phyloP scores from a whole-genome alignment of 1,284 basidiomycete species.

The Mixia osmundae region DNA sequence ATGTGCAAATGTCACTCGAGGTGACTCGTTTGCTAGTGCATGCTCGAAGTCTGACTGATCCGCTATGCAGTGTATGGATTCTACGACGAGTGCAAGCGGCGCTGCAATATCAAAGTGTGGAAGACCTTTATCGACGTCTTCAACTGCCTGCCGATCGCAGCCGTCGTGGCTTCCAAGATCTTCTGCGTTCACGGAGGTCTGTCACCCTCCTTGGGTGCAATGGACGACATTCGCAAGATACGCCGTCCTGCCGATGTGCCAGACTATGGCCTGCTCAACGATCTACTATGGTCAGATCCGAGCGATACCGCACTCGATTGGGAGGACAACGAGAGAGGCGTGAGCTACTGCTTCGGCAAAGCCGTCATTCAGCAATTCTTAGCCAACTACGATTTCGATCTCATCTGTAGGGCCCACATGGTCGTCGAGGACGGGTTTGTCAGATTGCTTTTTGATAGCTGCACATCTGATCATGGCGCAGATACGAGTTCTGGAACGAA shows the following conservation, averaged over 20 bases:
- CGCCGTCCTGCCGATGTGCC: constrained; percentile 95
- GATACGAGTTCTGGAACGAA: constrained; percentile 82
- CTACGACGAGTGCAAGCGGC: constrained; percentile 98
- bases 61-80: constrained; percentile 68
- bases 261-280: constrained; percentile 94
- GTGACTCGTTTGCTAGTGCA: constrained; percentile 25
- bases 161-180: constrained; percentile 96
- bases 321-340: constrained; percentile 99
- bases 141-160: constrained; percentile 95
- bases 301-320: constrained; percentile 93
- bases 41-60: constrained; percentile 1
- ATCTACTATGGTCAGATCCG: constrained; percentile 95
- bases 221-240: constrained; percentile 98
- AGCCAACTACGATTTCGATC: constrained; percentile 59
- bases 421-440: constrained; percentile 48
- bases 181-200: constrained; percentile 98
- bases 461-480: neutral
- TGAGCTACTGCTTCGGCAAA: constrained; percentile 98
- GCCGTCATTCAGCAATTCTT: constrained; percentile 83
- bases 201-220: constrained; percentile 85
- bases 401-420: constrained; percentile 99
- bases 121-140: constrained; percentile 99
- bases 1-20: constrained; percentile 93
- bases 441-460: neutral
- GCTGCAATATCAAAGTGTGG: constrained; percentile 99